Percentiles rank a stretch among this genome's conserved stretches.
Evolutionary conservation across 768 basidiomycete genomes (phyloP).

Genomic region (Lactarius hatsudake): DNA sequence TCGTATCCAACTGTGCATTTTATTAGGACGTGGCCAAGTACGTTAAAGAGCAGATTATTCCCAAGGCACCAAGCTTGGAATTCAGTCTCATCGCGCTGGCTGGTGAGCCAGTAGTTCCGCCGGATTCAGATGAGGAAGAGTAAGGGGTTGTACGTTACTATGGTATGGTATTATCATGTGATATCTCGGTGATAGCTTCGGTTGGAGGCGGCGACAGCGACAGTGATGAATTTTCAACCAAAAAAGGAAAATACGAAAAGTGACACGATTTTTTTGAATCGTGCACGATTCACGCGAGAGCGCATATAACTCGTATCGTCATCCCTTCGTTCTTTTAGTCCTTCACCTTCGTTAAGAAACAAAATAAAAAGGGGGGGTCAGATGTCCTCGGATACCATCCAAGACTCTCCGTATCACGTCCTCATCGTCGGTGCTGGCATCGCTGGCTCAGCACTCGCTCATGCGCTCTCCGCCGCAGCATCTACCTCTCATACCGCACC

Average conservation of each 20-base stretch:
- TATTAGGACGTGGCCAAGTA: conserved; percentile 62
- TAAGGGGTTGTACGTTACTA: neutral
- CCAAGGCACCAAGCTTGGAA: conserved; percentile 48
- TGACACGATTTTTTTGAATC: neutral
- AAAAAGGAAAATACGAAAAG: neutral
- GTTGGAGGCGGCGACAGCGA: neutral
- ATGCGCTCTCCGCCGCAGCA: conserved; percentile 67
- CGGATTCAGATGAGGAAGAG: too few species aligned
- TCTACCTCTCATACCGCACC: conserved; percentile 45
- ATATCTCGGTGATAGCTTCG: neutral
- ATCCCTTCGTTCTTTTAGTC: neutral
- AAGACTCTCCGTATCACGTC: conserved; percentile 57
- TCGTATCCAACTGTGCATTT: neutral
- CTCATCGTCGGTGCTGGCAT: conserved; percentile 92
- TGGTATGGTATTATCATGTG: neutral
- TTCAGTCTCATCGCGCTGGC: conserved; percentile 69
- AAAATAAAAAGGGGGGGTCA: neutral
- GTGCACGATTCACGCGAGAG: neutral
- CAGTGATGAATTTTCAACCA: neutral
- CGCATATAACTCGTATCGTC: neutral
- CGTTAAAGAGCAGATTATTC: conserved; percentile 59
- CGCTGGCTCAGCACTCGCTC: conserved; percentile 84
- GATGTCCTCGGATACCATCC: neutral
- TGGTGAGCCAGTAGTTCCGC: conserved; percentile 1
- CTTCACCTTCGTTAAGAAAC: neutral